A percentile compares a stretch with the other conserved stretches of the same genome.
These are phyloP conservation scores for Coemansia sp. DNA, from an alignment of 192 early-diverging fungal genomes.

Conservation along the genomic window DNA sequence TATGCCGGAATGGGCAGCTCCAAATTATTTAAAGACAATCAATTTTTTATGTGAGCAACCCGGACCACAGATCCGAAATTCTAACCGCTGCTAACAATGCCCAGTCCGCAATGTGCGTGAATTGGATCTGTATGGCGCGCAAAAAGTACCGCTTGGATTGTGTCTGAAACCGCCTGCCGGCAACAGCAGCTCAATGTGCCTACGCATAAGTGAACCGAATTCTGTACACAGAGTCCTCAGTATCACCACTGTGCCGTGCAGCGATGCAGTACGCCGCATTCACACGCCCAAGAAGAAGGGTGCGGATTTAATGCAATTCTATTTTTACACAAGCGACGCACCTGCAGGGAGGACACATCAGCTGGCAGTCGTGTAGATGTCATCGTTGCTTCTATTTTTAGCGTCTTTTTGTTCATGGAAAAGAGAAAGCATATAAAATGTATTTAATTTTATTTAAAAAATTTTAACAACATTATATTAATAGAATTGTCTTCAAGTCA, in stretches of 20 bases:
- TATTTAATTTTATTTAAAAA: too few species aligned
- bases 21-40: not conserved
- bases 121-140: constrained; percentile 6
- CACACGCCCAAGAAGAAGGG: not conserved
- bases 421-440: too few species aligned
- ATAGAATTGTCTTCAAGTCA: too few species aligned
- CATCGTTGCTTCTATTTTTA: too few species aligned
- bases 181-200: not conserved
- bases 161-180: not conserved
- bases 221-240: not conserved
- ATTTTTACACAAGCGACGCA: not conserved
- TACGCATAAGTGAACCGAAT: not conserved
- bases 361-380: too few species aligned
- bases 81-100: not conserved
- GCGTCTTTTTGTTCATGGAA: too few species aligned
- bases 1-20: not conserved
- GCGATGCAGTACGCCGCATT: constrained; percentile 1
- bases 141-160: not conserved
- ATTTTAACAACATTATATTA: too few species aligned
- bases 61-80: constrained; percentile 8
- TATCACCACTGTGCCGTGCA: not conserved
- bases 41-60: not conserved
- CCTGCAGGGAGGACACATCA: too few species aligned
- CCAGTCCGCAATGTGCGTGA: not conserved
- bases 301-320: not conserved